Evolutionary conservation across 148 eudicot species (phyloP).

Genomic region (Nyssa sinensis): DNA sequence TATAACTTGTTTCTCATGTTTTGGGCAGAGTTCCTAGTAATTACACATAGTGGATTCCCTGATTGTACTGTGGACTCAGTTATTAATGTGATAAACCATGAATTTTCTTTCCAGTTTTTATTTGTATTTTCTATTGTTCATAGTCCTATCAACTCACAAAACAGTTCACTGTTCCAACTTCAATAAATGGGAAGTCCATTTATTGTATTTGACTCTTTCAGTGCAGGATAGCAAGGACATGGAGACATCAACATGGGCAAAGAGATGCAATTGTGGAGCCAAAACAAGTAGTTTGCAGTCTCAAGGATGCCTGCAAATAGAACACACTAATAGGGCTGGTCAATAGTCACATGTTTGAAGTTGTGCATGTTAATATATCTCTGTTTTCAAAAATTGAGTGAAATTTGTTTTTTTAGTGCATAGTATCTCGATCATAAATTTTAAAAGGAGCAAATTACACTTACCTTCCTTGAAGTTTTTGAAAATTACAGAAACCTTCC

Average conservation of each 20-base stretch:
- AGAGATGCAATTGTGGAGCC: conserved; percentile 48
- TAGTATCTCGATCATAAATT: too few relatives aligned
- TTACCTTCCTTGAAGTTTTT: too few relatives aligned
- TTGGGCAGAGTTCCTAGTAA: too few relatives aligned
- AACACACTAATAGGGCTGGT: conserved; percentile 60
- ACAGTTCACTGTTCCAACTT: not conserved
- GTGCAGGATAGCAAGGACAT: conserved; percentile 50
- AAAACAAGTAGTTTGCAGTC: conserved; percentile 51
- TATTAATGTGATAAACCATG: not conserved
- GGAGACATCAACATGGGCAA: conserved; percentile 37
- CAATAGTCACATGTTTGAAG: conserved; percentile 9
- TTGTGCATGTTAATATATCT: not conserved
- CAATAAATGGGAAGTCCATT: not conserved
- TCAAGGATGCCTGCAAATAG: conserved; percentile 61
- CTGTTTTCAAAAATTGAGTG: too few relatives aligned
- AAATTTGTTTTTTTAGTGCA: too few relatives aligned
- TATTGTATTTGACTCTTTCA: not conserved
- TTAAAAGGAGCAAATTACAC: too few relatives aligned
- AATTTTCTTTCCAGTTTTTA: not conserved
- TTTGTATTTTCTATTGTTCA: not conserved
- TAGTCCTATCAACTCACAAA: not conserved
- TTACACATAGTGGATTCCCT: not conserved
- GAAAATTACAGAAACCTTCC: too few relatives aligned
- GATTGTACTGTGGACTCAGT: not conserved
- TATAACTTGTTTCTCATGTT: too few relatives aligned